These are phyloP conservation scores for Oryza rufipogon DNA, from an alignment of 176 grass and related monocot species.

Conservation along the genomic window DNA sequence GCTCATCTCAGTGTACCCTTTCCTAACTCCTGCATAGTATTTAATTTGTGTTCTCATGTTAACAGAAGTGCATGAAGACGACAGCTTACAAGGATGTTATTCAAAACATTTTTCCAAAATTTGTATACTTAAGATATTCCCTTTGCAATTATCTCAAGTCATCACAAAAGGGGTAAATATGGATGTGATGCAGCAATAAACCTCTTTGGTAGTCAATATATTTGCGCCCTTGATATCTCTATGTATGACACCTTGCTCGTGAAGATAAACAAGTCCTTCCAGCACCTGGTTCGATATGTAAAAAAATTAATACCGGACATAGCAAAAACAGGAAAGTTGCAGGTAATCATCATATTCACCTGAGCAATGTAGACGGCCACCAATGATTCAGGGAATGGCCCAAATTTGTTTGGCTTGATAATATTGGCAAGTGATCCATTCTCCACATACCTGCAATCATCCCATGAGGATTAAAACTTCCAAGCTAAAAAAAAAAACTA, in stretches of 20 bases:
- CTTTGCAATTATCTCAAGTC: conserved; percentile 27
- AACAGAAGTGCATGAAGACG: conserved; percentile 19
- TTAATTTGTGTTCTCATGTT: background rate
- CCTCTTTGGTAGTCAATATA: conserved; percentile 98
- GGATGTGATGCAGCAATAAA: conserved; percentile 43
- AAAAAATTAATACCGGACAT: conserved; percentile 33
- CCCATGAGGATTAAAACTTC: conserved; percentile 38
- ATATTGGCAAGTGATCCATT: conserved; percentile 99
- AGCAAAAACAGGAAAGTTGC: conserved; percentile 15
- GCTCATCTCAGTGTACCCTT: conserved; percentile 13
- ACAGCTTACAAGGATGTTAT: conserved; percentile 5
- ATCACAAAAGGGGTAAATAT: conserved; percentile 32
- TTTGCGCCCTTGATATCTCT: conserved; percentile 99
- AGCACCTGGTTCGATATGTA: conserved; percentile 61
- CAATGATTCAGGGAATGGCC: conserved; percentile 97
- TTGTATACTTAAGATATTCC: background rate
- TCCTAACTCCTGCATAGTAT: background rate
- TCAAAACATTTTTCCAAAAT: conserved; percentile 4
- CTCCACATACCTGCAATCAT: conserved; percentile 83
- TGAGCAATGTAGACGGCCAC: conserved; percentile 96
- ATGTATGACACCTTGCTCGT: conserved; percentile 99
- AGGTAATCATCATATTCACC: conserved; percentile 56
- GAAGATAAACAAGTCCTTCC: conserved; percentile 98
- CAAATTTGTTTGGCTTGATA: conserved; percentile 99
- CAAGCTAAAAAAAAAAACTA: background rate